phyloP scores from a whole-genome alignment of 225 moss, liverwort and hornwort species.

The Pseudisothecium myosuroides region DNA sequence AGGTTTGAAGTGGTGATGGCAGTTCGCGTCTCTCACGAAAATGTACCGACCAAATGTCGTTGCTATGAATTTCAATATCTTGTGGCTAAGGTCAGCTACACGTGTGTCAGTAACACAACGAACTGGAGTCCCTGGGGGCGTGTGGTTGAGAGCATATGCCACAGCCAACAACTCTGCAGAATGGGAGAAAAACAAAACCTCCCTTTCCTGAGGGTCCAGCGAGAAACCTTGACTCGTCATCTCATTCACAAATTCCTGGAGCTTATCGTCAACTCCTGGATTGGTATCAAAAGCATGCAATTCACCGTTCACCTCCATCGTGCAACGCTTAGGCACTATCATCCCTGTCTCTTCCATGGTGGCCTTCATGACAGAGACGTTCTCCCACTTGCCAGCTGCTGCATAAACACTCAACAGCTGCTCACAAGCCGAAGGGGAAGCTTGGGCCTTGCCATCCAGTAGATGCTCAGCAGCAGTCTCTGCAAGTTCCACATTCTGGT shows the following conservation, averaged over 20 bases:
- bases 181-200: background rate
- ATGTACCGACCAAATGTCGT: background rate
- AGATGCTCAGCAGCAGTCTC: constrained; percentile 30
- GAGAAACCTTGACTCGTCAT: constrained; percentile 19
- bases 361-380: constrained; percentile 9
- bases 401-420: constrained; percentile 30
- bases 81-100: constrained; percentile 33
- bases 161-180: constrained; percentile 38
- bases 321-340: constrained; percentile 2
- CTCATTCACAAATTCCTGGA: constrained; percentile 11
- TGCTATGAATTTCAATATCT: constrained; percentile 24
- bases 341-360: constrained; percentile 29
- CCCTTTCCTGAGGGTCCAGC: constrained; percentile 12
- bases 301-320: constrained; percentile 24
- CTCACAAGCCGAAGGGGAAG: constrained; percentile 19
- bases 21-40: constrained; percentile 31
- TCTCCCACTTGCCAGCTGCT: constrained; percentile 40
- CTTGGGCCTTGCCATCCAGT: constrained; percentile 9
- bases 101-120: constrained; percentile 23
- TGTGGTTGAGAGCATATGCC: constrained; percentile 28
- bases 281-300: constrained; percentile 6
- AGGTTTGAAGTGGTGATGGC: constrained; percentile 33
- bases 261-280: constrained; percentile 1
- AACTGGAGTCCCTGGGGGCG: constrained; percentile 24
- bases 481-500: constrained; percentile 36